Base-by-base conservation (phyloP, 176 grass and related monocot genomes). In the Aegilops bicornis region DNA sequence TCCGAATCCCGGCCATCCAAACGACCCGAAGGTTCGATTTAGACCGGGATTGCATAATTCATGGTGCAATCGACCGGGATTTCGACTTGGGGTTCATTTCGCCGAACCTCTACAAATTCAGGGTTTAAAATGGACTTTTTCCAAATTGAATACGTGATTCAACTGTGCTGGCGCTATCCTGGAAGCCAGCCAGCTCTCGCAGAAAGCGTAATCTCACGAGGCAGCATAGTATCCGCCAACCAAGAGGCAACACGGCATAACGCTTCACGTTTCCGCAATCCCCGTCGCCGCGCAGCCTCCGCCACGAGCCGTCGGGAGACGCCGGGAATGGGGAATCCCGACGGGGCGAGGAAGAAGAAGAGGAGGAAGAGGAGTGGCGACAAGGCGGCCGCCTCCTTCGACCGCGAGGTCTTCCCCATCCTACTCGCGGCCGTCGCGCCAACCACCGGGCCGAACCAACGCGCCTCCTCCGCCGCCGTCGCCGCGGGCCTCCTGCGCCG, bases 401-500 rank as follows among this genome's bases (percentile, higher is more conserved):
- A 90, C 80, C 80, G 20, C 22, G 25, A 43, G 22, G 0, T 90
- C 3, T 87, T 91, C 80, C 85, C 89, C 68, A 19, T 84, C 60
- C 80, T 91, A 25, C 81, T 91, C 11, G 80, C 89, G 27, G 80
- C 85, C 67, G 35, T 69, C 81, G 8, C 25, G 15, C 76, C 43
- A 61, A 14, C 60, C 29, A 24, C 68, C 24, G 5, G 33, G 20
- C 52, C 32, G 33, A 62, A 40, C 82, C 73, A 66, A 16, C 30
- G 16, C 62, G 6, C 36, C 17, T 10, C 65, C 22, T 24, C 77
- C 62, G 1, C 36, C 39, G 20, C 79, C 15, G 67, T 58, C 4
- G 63, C 74, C 4, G 63, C 50, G 1, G 27, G 85, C 76, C 85
- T 90, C 67, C 85, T 90, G 59, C 89, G 66, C 68, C 80, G 85